Conservation (phyloP, 805 yeast genomes). For the Metschnikowia cubensis region DNA sequence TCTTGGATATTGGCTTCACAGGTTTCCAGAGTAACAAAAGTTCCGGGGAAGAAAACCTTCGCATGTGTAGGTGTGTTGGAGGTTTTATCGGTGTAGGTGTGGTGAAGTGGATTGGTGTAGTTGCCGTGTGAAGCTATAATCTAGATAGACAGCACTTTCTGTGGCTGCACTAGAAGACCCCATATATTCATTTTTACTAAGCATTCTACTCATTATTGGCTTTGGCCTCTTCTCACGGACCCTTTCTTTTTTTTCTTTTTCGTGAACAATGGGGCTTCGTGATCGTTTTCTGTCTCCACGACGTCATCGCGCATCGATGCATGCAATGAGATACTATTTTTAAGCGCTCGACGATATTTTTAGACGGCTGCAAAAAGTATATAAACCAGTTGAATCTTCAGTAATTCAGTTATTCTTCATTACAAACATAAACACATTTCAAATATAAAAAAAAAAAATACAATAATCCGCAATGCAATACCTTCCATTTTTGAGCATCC, state of each 20-base stretch:
- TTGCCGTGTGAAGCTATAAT: no score
- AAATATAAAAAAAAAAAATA: not conserved
- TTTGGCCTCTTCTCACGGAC: not conserved
- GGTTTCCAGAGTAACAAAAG: no score
- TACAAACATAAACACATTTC: not conserved
- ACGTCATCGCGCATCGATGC: not conserved
- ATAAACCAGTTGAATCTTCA: not conserved
- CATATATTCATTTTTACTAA: not conserved
- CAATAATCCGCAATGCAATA: constrained; percentile 4
- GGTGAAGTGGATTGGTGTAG: no score
- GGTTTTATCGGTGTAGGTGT: no score
- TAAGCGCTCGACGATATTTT: not conserved
- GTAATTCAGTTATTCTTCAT: not conserved
- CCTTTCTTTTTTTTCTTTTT: not conserved
- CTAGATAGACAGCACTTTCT: no score
- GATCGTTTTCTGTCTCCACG: not conserved
- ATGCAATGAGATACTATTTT: not conserved
- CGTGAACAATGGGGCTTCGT: not conserved
- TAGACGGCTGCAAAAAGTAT: constrained; percentile 2
- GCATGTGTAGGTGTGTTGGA: no score
- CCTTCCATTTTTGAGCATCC: constrained; percentile 19
- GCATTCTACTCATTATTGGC: not conserved
- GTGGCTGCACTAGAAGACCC: no score
- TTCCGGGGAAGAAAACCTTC: no score
- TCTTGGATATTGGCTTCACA: no score